Evolutionary conservation across 306 rosid genomes (phyloP).

Genomic region (Dryas drummondii): DNA sequence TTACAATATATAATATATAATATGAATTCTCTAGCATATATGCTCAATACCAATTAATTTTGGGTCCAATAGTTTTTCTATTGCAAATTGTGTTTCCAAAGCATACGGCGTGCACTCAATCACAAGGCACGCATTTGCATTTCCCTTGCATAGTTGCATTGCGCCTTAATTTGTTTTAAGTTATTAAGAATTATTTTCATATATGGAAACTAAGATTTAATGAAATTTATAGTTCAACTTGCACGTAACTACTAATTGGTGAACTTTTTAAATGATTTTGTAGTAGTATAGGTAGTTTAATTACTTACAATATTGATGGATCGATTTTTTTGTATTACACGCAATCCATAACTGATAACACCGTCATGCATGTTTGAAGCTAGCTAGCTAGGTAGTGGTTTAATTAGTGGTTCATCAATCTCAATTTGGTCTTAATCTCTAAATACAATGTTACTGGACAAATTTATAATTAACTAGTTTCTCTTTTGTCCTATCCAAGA

Average conservation of each 20-base stretch:
- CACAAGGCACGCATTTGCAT: neutral
- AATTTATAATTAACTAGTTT: too few species aligned
- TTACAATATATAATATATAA: too few species aligned
- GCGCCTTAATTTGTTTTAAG: neutral
- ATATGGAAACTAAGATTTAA: neutral
- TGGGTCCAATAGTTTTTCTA: too few species aligned
- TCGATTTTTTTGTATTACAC: neutral
- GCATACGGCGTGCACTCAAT: too few species aligned
- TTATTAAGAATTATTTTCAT: too few species aligned
- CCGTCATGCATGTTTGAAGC: neutral
- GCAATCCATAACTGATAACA: neutral
- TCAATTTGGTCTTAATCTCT: neutral
- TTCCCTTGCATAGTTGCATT: too few species aligned
- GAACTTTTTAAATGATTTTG: neutral
- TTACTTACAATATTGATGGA: neutral
- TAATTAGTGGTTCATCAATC: neutral
- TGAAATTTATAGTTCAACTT: neutral
- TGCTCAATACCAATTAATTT: too few species aligned
- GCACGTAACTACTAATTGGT: neutral
- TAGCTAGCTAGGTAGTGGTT: neutral
- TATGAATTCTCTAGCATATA: too few species aligned
- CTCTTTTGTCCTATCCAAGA: too few species aligned
- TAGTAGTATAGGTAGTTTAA: neutral
- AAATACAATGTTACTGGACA: neutral
- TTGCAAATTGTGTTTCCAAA: too few species aligned